Evolutionary conservation across 306 rosid genomes (phyloP), one percentile per base, ranked within the genome.

Genomic region (Cicer yamashitae): DNA sequence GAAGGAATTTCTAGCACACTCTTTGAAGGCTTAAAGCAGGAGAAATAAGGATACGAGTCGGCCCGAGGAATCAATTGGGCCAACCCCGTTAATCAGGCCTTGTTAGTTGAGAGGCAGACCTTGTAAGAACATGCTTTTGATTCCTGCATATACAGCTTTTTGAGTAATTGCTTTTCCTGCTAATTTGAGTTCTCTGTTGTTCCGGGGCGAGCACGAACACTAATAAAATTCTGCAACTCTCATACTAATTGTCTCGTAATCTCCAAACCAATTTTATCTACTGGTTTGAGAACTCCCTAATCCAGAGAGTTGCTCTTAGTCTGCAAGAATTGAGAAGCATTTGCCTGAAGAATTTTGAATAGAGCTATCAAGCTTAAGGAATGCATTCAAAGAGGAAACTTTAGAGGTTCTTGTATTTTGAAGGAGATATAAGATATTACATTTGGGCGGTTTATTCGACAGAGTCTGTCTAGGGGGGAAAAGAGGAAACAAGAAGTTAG

Each of bases 211-310:
- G 22, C 44, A 38, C 14, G 13, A 40, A 38, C 48, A 38, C 7
- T 30, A 30, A 39, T n/a, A 56, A 15, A 39, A 63, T 15, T 63
- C 25, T 40, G 8, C 25, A 15, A 63, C 22, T 63, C 13, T 7
- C 25, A 7, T 7, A 39, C 48, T 40, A 63, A 10, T 63, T 40
- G 22, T 40, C 40, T 64, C 14, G 7, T 7, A 18, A 54, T 63
- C 70, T 15, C 70, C 12, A 43, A 63, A 63, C 30, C 69, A 63
- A 41, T 15, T 63, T 63, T 63, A 63, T 40, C 47, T n/a, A 41
- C 69, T 5, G 66, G 50, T 38, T 8, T 38, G 68, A 62, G 22
- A n/a, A 63, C 12, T 15, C 30, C n/a, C 13, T 8, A 63, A 40
- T 63, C 37, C 51, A 15, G 51, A 44, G 34, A 41, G 48, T 64